Evolutionary conservation across 1,139 yeast genomes (phyloP), one percentile per base, ranked within the genome.

Genomic region (Torulaspora pretoriensis): DNA sequence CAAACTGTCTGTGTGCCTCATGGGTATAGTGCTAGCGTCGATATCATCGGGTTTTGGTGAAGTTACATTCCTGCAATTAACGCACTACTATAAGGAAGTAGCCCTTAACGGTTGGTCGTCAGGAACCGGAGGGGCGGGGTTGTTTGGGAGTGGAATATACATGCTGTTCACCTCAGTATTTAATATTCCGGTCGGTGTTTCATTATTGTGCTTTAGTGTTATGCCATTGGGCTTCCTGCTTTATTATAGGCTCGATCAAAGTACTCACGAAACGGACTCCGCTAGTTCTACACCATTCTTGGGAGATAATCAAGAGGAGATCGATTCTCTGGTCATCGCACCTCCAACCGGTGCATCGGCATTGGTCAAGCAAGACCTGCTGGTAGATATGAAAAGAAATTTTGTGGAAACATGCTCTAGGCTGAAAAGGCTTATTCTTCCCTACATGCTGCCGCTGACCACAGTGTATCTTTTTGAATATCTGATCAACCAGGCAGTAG

Each of bases 91-190:
- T 57, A 72, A 72, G 14, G 73, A 74, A 27, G 61, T 67, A 14
- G 74, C 96, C 2, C 71, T 92, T 38, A 81, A 85, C 39, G 97
- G 95, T 0, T 92, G 94, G 77, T 84, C 95, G 29, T 77, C 89
- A 10, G 98, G 98, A 0, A 92, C 97, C 0, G 97, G 97, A 0
- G 95, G 88, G 9, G 97, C 98, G 0, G 97, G 97, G 0, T 65
- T 90, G 2, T 75, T 79, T 16, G 98, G 97, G 0, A 81, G 95
- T 56, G 78, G 78, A 38, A 59, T 71, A 6, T 81, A 73, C 53
- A 54, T 82, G 65, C 54, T 75, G 1, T 47, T 80, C 49, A 82
- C 88, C 0, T 77, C 85, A 0, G 69, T 80, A 64, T 42, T 79
- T 12, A 65, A 73, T 2, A 43, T 80, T 2, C 62, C 75, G 3